These are phyloP conservation scores for Eimeria tenella DNA, from an alignment of 169 alveolate genomes.

Conservation along the genomic window DNA sequence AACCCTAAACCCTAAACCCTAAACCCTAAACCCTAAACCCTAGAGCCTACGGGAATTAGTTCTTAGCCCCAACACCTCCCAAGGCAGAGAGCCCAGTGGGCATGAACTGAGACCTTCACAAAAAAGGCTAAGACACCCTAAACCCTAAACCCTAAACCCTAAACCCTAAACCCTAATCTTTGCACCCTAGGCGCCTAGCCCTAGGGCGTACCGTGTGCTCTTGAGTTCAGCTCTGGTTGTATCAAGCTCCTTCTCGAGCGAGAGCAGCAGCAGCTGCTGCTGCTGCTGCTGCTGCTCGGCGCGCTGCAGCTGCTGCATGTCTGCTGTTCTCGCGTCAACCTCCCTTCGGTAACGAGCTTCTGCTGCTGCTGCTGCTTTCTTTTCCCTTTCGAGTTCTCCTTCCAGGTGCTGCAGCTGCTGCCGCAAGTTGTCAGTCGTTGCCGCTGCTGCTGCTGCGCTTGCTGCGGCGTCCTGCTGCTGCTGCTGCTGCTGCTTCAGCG, in stretches of 20 bases:
- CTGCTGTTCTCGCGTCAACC: constrained; percentile 49
- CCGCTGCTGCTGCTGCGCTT: constrained; percentile 69
- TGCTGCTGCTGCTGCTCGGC: constrained; percentile 69
- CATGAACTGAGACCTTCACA: too few species aligned
- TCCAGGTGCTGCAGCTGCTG: constrained; percentile 42
- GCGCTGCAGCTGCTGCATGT: constrained; percentile 55
- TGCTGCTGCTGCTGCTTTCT: constrained; percentile 40
- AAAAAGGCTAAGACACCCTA: too few species aligned
- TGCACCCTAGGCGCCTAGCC: too few species aligned
- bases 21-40: constrained; percentile 18
- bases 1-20: constrained; percentile 11
- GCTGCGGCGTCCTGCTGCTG: constrained; percentile 71
- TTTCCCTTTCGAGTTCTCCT: constrained; percentile 12
- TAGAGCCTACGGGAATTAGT: neutral
- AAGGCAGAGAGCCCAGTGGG: too few species aligned
- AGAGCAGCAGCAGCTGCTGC: constrained; percentile 32
- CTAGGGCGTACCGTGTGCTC: constrained; percentile 25
- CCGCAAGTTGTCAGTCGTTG: constrained; percentile 43
- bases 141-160: too few species aligned
- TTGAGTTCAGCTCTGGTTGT: constrained; percentile 19
- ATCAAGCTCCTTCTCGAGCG: constrained; percentile 4
- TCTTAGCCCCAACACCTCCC: too few species aligned
- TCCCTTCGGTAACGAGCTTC: constrained; percentile 9
- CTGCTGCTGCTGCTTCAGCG: constrained; percentile 65
- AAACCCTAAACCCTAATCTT: too few species aligned